Percentiles rank a stretch among this genome's conserved stretches.
Evolutionary conservation across 2,329 filamentous ascomycete genomes (phyloP).

Genomic region (Aspergillus novoparasiticus): DNA sequence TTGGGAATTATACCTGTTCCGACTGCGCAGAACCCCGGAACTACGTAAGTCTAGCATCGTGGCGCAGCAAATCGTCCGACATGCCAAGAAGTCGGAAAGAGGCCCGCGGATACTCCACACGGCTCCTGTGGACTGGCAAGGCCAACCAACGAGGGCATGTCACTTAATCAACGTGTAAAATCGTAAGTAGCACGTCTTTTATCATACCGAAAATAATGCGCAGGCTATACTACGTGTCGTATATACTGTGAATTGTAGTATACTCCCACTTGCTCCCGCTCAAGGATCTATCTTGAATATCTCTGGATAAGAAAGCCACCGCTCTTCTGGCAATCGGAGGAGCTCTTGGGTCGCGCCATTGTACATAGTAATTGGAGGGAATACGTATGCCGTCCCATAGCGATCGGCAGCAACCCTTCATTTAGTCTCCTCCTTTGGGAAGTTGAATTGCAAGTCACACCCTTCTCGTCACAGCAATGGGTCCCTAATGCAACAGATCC

Average conservation of each 20-base stretch:
- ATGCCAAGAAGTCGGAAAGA: slow-evolving; percentile 7
- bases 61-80: slow-evolving; percentile 13
- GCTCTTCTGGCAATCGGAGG: background rate
- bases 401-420: background rate
- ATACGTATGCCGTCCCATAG: background rate
- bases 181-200: background rate
- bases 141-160: background rate
- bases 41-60: slow-evolving; percentile 6
- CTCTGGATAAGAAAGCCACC: background rate
- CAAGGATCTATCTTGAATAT: background rate
- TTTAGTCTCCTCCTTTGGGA: background rate
- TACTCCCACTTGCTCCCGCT: background rate
- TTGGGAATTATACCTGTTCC: background rate
- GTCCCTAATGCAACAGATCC: background rate
- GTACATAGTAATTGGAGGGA: background rate
- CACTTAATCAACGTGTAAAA: background rate
- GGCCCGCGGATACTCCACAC: background rate
- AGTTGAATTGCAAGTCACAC: background rate
- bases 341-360: background rate
- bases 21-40: background rate
- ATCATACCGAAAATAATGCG: background rate
- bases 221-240: background rate
- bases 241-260: background rate
- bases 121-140: background rate
- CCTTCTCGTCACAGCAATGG: background rate